Conservation (phyloP, 805 yeast species). For the Danielia reshetovae region DNA sequence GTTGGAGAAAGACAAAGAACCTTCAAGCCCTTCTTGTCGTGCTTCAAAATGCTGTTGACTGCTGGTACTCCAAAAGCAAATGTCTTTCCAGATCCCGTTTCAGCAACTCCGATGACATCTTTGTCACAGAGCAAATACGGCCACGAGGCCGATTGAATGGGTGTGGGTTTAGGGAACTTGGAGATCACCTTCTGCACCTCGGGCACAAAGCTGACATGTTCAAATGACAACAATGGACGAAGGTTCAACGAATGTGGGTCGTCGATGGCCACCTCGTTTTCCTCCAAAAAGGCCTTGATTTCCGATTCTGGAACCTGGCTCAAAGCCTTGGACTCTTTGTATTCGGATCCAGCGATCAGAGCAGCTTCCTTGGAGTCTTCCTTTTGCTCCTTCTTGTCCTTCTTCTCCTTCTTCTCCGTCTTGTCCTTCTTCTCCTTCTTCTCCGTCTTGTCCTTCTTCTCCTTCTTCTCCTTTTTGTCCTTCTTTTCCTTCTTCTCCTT, state of each 20-base stretch:
- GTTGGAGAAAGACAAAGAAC: constrained; percentile 93
- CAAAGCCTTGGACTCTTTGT: constrained; percentile 38
- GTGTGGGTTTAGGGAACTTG: constrained; percentile 87
- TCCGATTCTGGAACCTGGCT: constrained; percentile 47
- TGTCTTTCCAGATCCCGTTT: constrained; percentile 97
- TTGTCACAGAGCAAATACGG: constrained; percentile 74
- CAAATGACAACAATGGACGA: constrained; percentile 69
- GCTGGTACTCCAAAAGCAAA: constrained; percentile 98
- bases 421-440: constrained; percentile 15
- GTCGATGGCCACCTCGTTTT: constrained; percentile 76
- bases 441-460: constrained; percentile 18
- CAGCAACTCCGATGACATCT: constrained; percentile 96
- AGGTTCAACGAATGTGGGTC: constrained; percentile 53
- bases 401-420: constrained; percentile 18
- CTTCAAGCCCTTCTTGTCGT: constrained; percentile 49
- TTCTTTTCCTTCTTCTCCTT: constrained; percentile 38
- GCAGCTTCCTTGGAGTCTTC: constrained; percentile 6
- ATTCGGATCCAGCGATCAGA: constrained; percentile 14
- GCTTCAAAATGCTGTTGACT: constrained; percentile 58
- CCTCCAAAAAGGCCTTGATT: constrained; percentile 56
- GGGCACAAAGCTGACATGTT: constrained; percentile 49
- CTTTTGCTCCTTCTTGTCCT: constrained; percentile 22
- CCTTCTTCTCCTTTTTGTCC: constrained; percentile 33
- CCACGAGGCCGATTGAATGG: constrained; percentile 94
- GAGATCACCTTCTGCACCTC: constrained; percentile 58